These are phyloP conservation scores for Bipolaris sorokiniana DNA, from an alignment of 2,329 filamentous ascomycete genomes.

Conservation along the genomic window DNA sequence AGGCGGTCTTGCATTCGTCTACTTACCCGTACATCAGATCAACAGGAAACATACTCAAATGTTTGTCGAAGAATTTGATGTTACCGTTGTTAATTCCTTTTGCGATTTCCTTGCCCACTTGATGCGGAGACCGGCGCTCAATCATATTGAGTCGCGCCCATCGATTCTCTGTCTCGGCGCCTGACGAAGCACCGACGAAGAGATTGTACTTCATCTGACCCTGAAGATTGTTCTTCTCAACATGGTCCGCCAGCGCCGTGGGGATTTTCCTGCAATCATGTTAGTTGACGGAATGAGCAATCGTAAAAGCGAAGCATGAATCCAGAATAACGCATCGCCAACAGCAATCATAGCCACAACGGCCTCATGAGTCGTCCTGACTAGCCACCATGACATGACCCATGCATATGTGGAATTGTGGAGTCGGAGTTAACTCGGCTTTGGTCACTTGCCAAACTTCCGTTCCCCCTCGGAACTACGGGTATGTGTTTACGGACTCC, in stretches of 20 bases:
- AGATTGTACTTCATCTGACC: slow-evolving; percentile 84
- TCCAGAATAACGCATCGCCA: slow-evolving; percentile 8
- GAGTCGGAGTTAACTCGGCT: slow-evolving; percentile 36
- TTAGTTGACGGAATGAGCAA: slow-evolving; percentile 6
- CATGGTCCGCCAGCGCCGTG: slow-evolving; percentile 82
- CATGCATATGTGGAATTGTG: slow-evolving; percentile 18
- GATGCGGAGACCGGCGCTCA: slow-evolving; percentile 80
- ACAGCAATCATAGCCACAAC: slow-evolving; percentile 1
- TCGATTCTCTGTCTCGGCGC: slow-evolving; percentile 87
- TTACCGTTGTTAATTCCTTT: slow-evolving; percentile 88
- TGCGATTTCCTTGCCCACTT: slow-evolving; percentile 87
- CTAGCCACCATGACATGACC: slow-evolving; percentile 8
- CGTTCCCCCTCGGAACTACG: slow-evolving; percentile 36
- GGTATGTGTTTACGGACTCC: slow-evolving; percentile 13
- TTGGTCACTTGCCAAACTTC: slow-evolving; percentile 27
- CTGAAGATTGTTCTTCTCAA: slow-evolving; percentile 80
- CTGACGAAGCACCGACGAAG: slow-evolving; percentile 88
- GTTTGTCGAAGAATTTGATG: slow-evolving; percentile 94
- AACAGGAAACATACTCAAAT: slow-evolving; percentile 88
- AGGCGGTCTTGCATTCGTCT: slow-evolving; percentile 22
- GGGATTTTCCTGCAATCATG: slow-evolving; percentile 71
- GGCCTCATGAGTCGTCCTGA: neutral
- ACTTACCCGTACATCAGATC: slow-evolving; percentile 74
- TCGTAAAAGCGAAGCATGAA: neutral
- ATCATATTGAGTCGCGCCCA: slow-evolving; percentile 94